A percentile compares a stretch with the other conserved stretches of the same genome.
These are phyloP conservation scores for Inonotus hispidus DNA, from an alignment of 1,284 basidiomycete species.

Conservation along the genomic window DNA sequence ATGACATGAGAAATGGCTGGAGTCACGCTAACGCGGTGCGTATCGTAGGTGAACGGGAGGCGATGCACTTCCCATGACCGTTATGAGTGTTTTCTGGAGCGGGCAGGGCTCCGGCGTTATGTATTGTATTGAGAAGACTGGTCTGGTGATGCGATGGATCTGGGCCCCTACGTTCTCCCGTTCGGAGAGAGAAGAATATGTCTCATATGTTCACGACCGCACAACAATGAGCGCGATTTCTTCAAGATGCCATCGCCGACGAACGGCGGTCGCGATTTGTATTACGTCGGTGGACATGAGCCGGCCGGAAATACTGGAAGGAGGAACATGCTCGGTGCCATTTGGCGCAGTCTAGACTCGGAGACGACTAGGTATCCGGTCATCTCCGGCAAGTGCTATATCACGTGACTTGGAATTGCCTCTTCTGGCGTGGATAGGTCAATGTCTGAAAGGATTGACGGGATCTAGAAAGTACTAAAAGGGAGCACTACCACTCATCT, in stretches of 20 bases:
- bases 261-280: too few species aligned
- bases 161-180: neutral
- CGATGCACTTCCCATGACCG: neutral
- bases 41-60: neutral
- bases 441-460: neutral
- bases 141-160: conserved; percentile 3
- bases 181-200: too few species aligned
- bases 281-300: neutral
- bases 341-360: neutral
- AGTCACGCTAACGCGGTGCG: neutral
- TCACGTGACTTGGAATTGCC: neutral
- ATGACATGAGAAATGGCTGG: neutral
- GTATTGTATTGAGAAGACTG: neutral
- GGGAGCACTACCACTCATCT: neutral
- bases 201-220: neutral
- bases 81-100: neutral
- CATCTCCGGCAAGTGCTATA: neutral
- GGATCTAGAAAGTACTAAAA: conserved; percentile 4
- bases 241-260: too few species aligned
- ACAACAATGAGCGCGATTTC: neutral
- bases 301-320: neutral
- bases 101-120: neutral
- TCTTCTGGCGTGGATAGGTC: neutral
- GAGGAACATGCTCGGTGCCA: neutral
- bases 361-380: neutral